phyloP scores from a whole-genome alignment of 495 filamentous ascomycete genomes.

The Tuber microsphaerosporum region DNA sequence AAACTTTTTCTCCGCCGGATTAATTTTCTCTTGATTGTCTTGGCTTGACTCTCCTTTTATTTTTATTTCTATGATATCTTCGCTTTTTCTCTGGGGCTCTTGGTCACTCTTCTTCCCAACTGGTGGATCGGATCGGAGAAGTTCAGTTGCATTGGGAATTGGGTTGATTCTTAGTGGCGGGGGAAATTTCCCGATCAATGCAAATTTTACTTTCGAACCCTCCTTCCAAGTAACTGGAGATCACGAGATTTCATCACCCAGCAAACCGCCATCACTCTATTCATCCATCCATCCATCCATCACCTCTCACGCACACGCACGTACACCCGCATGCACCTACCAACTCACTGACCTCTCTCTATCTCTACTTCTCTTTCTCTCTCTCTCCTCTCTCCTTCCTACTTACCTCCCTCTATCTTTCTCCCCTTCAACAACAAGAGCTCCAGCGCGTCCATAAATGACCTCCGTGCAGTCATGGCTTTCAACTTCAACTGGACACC shows the following conservation, averaged over 20 bases:
- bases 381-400: too few species aligned
- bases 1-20: too few species aligned
- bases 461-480: slow-evolving; percentile 56
- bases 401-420: neutral
- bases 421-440: neutral
- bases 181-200: neutral
- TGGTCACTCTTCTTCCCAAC: neutral
- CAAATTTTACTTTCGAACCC: neutral
- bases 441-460: slow-evolving; percentile 10
- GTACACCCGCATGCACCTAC: neutral
- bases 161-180: neutral
- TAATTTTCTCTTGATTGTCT: neutral
- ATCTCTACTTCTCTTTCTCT: neutral
- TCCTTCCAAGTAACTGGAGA: neutral
- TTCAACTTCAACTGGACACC: slow-evolving; percentile 99
- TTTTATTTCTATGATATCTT: neutral
- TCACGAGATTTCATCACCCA: neutral
- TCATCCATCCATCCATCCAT: neutral
- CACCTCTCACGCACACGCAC: neutral
- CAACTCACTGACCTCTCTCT: neutral
- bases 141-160: neutral
- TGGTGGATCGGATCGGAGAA: neutral
- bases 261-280: neutral
- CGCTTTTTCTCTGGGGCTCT: neutral
- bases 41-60: neutral